Evolutionary conservation across 768 basidiomycete genomes (phyloP), one percentile per base, ranked within the genome.

Genomic region (Pulveroboletus sp.): DNA sequence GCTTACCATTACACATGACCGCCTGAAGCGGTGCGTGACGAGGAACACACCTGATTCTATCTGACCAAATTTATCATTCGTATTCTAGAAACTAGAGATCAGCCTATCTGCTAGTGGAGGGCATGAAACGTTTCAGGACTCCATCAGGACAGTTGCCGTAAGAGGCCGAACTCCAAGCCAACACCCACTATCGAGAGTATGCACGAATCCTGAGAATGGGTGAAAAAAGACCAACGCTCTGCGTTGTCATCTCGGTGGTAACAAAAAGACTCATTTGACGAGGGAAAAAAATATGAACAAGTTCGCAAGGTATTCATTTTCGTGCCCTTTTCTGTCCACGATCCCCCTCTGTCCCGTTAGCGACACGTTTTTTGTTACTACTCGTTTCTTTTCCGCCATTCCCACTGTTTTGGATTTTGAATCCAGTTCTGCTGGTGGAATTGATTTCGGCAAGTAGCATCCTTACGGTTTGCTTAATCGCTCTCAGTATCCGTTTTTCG

Each of bases 401-500:
- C 8, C 17, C 48, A 27, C 34, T 21, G 16, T 19, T 31, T 23
- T 50, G 36, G n/a, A 35, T 38, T 34, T 43, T 39, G 12, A 17
- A 11, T 40, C 17, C 31, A 25, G 6, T 24, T 20, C 31, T 27
- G 17, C 40, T 27, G 8, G 23, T 10, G 11, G 27, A 6, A 6
- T 12, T 10, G 23, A 55, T 32, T 29, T 55, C 53, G 9, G 49
- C 35, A 40, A 53, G 44, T 40, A 49, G 40, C 19, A 9, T 24
- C 27, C 20, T 23, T 7, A 64, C 24, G 14, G n/a, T 34, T 32
- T 60, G 52, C 37, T 71, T 56, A 0, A 67, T 51, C 1, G 53
- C 56, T 3, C 58, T 60, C 45, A 94, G 59, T 12, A 93, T 82
- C 20, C 77, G 69, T 69, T 92, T 92, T 71, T 94, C 92, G 5